Evolutionary conservation across 129 eudicot genomes (phyloP), one percentile per base, ranked within the genome.

Genomic region (Tagetes patula): DNA sequence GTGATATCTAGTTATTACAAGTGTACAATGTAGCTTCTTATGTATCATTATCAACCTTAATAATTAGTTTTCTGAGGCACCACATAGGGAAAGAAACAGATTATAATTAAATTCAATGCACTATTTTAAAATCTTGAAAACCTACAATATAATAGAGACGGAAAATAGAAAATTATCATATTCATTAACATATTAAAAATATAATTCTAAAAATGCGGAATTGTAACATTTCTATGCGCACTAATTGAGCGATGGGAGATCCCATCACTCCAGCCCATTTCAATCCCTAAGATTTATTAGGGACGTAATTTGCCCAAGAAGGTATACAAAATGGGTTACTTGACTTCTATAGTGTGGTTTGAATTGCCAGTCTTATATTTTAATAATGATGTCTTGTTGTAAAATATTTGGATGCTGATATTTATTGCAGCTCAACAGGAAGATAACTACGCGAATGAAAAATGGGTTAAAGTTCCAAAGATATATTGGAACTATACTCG

Each of bases 401-500:
- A 41, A 31, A 66, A 55, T 67, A 5, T 20, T 52, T 40, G 56
- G 65, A 75, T 54, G 41, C 37, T 39, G 38, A 54, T 67, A 37
- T n/a, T 43, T 42, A 41, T 61, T 77, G 34, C 67, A 76, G 81
- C 50, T 31, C 58, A 71, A 40, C 67, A 71, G 50, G 82, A 41
- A 65, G 75, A 71, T 40, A 79, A 68, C 55, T 36, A 78, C 30
- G 72, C 65, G 40, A 76, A 83, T 46, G 79, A 67, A 60, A 77
- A 45, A 36, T 53, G 79, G 61, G 81, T 93, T 56, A 93, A 90
- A 78, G 96, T 90, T 66, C 98, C 98, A 39, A 90, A 90, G 75
- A 89, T 93, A 80, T 93, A 93, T 45, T 93, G 98, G 98, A 86
- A 86, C 38, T 80, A 87, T 66, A 93, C 98, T 56, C 91, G 98